phyloP scores from a whole-genome alignment of 139 green algal genomes.

The Chlorella sp. region DNA sequence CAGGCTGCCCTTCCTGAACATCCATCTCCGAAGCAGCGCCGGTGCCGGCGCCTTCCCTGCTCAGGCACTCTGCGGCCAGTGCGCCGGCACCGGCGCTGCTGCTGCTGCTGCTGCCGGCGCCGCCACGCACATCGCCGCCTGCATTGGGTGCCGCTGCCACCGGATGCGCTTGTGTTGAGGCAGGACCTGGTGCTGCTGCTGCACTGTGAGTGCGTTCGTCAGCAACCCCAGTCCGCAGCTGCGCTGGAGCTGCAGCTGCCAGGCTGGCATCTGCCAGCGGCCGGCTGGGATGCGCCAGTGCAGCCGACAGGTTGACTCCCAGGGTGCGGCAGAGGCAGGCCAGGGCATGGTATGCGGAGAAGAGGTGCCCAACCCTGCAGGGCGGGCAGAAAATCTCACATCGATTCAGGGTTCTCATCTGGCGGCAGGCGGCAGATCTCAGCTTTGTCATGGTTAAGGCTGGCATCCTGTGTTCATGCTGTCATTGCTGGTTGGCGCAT shows the following conservation, averaged over 20 bases:
- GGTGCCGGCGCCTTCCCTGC: not conserved
- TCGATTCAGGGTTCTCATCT: too few relatives aligned
- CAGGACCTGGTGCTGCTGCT: too few relatives aligned
- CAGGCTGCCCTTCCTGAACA: too few relatives aligned
- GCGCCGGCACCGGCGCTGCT: not conserved
- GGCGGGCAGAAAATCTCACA: too few relatives aligned
- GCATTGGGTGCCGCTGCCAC: too few relatives aligned
- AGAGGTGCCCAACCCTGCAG: constrained; percentile 15
- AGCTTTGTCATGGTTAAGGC: too few relatives aligned
- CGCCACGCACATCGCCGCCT: too few relatives aligned
- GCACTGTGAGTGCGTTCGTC: too few relatives aligned
- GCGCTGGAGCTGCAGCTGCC: not conserved
- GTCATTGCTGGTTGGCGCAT: too few relatives aligned
- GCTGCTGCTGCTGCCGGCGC: not conserved
- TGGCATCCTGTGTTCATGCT: too few relatives aligned
- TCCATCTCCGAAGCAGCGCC: not conserved
- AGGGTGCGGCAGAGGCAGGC: not conserved
- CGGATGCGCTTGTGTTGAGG: too few relatives aligned
- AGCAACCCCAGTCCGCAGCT: not conserved
- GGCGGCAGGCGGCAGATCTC: too few relatives aligned
- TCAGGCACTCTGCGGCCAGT: not conserved
- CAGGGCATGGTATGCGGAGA: constrained; percentile 26
- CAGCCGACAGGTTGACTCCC: not conserved
- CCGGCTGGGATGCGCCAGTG: not conserved
- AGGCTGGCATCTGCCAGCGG: not conserved